Conservation (phyloP, 257 asterid genomes). For the Leptodermis oblonga region DNA sequence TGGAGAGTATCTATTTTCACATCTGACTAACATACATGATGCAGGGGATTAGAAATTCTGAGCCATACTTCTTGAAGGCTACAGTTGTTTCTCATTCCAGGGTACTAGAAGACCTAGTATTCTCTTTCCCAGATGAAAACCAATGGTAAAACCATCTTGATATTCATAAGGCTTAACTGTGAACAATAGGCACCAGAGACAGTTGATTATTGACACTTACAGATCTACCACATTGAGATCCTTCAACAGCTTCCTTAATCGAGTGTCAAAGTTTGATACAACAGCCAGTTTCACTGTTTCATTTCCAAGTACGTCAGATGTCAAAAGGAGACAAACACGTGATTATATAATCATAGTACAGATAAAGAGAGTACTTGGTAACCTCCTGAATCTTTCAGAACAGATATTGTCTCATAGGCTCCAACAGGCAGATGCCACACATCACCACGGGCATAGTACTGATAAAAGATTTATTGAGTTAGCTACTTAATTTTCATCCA, state of each 20-base stretch:
- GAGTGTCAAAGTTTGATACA: too few relatives aligned
- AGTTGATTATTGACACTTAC: slow-evolving; percentile 13
- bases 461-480: slow-evolving; percentile 18
- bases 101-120: background rate
- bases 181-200: background rate
- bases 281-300: too few relatives aligned
- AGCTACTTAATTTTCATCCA: background rate
- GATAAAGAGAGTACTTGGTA: slow-evolving; percentile 27
- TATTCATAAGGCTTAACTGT: background rate
- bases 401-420: slow-evolving; percentile 57
- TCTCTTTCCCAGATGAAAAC: slow-evolving; percentile 7
- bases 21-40: background rate
- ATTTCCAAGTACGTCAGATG: too few relatives aligned
- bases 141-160: background rate
- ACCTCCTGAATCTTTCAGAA: slow-evolving; percentile 84
- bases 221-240: too few relatives aligned
- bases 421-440: slow-evolving; percentile 95
- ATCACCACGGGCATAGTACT: slow-evolving; percentile 86
- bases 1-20: background rate
- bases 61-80: background rate
- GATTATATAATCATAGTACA: slow-evolving; percentile 13
- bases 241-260: too few relatives aligned
- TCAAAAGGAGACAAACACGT: background rate
- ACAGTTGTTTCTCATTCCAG: background rate
- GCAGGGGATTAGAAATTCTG: background rate